Base-by-base conservation (phyloP, 164 flowering plant species). In the Piper longum region DNA sequence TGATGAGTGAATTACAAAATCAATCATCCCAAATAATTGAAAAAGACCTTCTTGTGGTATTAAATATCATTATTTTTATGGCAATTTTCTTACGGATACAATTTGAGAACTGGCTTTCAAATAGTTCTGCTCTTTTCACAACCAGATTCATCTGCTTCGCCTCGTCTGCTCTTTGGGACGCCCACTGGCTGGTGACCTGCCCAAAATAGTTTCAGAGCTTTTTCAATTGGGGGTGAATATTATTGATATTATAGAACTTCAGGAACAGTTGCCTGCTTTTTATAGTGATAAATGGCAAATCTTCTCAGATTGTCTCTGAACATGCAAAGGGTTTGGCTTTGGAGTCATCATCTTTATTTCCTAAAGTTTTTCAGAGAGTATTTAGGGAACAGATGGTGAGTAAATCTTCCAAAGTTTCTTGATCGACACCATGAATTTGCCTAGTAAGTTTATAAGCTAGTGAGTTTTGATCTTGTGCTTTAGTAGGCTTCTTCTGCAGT, bases 121-220 rank as follows among this genome's bases (percentile, higher is more conserved):
- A 9, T 12, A 12, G 7, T 9, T 48, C 52, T 48, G 14, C 9
- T 9, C 52, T 1, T 48, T 12, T 5, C 54, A 14, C 36, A 14
- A 52, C 63, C 69, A 95, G 99, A 90, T 84, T 71, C 97, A 95
- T 81, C 73, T 95, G 72, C 95, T 95, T 70, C 99, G 85, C 48
- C 82, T 95, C 77, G 96, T 92, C 65, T 95, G 99, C 76, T 77
- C 90, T 70, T 76, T 91, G 57, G 83, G 85, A 73, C 88, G 87
- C 54, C 80, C 78, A 55, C 71, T 90, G 40, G 70, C 81, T 56
- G 82, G 84, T 72, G 73, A 80, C 66, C 78, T 91, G 74, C 86
- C 82, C 43, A 85, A 84, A 70, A 77, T 95, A 68, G 65, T 86
- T 51, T 71, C 79, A 44, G 97, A 95, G 71, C 77, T 95, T 65